phyloP scores from a whole-genome alignment of 2,329 filamentous ascomycete species.

The Bipolaris bicolor region DNA sequence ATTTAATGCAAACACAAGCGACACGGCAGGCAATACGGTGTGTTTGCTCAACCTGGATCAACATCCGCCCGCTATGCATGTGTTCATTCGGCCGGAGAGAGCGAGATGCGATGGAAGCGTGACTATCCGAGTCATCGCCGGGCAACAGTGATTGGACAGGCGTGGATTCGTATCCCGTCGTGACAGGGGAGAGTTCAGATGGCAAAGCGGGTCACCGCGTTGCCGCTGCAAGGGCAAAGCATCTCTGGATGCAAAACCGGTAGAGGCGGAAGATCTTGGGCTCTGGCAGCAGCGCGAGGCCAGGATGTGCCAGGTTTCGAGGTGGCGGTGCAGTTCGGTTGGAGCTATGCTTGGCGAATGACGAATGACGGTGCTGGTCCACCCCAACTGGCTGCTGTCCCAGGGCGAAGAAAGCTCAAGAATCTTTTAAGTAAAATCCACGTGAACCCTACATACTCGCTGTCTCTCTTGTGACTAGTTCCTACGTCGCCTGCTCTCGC shows the following conservation, averaged over 20 bases:
- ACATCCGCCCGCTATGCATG: neutral
- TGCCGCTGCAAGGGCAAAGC: conserved; percentile 42
- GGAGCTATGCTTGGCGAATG: conserved; percentile 14
- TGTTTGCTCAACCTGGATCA: conserved; percentile 1
- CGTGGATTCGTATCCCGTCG: conserved; percentile 8
- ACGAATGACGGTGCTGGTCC: conserved; percentile 14
- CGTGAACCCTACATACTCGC: conserved; percentile 7
- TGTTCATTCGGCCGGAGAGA: conserved; percentile 23
- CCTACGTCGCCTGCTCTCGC: conserved; percentile 7
- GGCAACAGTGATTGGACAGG: conserved; percentile 24
- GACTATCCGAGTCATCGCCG: conserved; percentile 19
- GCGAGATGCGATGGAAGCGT: conserved; percentile 26
- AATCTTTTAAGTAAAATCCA: conserved; percentile 14
- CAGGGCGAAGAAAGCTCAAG: conserved; percentile 13
- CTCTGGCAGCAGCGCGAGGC: conserved; percentile 6
- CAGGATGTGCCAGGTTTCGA: conserved; percentile 15
- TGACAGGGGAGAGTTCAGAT: conserved; percentile 28
- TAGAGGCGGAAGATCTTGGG: conserved; percentile 18
- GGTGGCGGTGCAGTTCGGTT: conserved; percentile 21
- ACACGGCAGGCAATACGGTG: neutral
- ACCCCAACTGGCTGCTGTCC: conserved; percentile 9
- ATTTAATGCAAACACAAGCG: neutral
- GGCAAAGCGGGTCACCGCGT: conserved; percentile 36
- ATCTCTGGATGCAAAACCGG: conserved; percentile 27
- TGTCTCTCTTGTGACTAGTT: conserved; percentile 15